Evolutionary conservation across 108 stramenopile species (phyloP).

Genomic region (Skeletonema costatum): DNA sequence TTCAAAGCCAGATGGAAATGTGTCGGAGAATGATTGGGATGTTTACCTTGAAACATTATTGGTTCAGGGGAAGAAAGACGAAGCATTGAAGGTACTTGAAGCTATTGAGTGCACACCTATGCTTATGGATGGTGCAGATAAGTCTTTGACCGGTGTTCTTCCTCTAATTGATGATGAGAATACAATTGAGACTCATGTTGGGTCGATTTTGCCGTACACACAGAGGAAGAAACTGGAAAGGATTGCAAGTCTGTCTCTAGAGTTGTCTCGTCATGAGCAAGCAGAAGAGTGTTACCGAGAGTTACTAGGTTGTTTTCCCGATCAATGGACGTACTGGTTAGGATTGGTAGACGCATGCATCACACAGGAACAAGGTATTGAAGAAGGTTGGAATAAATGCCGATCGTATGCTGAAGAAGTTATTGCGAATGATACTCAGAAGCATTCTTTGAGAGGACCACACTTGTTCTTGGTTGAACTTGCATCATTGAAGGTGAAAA

Average conservation of each 20-base stretch:
- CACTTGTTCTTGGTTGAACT: conserved; percentile 63
- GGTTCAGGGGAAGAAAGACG: conserved; percentile 61
- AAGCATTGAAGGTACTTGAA: conserved; percentile 56
- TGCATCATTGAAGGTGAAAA: conserved; percentile 36
- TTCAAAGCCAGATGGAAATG: conserved; percentile 8
- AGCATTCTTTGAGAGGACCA: conserved; percentile 54
- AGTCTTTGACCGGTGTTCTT: conserved; percentile 6
- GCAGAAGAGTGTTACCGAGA: conserved; percentile 52
- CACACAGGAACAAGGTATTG: background rate
- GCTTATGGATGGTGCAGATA: conserved; percentile 2
- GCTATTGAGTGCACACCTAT: conserved; percentile 22
- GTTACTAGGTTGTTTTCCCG: conserved; percentile 57
- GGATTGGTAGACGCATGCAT: conserved; percentile 45
- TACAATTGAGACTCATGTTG: conserved; percentile 33
- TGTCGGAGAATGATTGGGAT: conserved; percentile 58
- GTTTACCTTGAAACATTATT: conserved; percentile 56
- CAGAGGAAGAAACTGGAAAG: conserved; percentile 45
- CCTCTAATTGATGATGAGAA: conserved; percentile 47
- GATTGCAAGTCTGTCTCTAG: conserved; percentile 37
- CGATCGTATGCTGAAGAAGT: conserved; percentile 27
- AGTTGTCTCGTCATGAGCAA: conserved; percentile 45
- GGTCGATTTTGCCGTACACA: conserved; percentile 45
- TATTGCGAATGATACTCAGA: conserved; percentile 5
- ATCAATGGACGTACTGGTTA: conserved; percentile 83
- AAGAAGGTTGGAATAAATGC: conserved; percentile 32